Evolutionary conservation across 1,139 yeast genomes (phyloP), one percentile per base, ranked within the genome.

Genomic region (Pichia sp.): DNA sequence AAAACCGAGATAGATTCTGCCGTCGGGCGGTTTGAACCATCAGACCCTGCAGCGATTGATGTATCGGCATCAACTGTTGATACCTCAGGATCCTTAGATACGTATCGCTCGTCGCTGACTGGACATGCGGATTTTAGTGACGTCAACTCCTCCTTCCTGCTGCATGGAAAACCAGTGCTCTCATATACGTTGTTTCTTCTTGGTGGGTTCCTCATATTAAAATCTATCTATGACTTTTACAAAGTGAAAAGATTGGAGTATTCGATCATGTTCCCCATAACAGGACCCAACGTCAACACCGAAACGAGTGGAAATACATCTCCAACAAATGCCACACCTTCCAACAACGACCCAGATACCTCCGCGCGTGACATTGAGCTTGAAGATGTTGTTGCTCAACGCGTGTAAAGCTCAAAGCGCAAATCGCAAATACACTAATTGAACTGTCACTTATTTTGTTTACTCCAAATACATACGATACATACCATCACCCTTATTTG

Each of bases 161-260:
- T 38, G 6, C 29, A 31, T 10, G 47, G 46, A 18, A 62, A 68
- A n/a, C 74, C 72, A 8, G 61, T 66, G 43, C 44, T 67, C 52
- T 78, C 87, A 2, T 72, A 73, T 44, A 70, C 72, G 1, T 62
- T 83, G 29, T 74, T 84, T 47, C 69, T 77, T 3, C 64, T 83
- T 38, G 98, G 97, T 1, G 55, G 72, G 5, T 67, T 81, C 39
- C 66, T 88, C 18, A 62, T 82, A 13, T 42, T 76, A 18, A 84
- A 81, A 54, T 76, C 95, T 9, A 48, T 82, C 17, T 63, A 71
- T 35, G 94, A 84, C 56, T 91, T 77, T 56, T 67, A 70, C 47
- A 67, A 77, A 45, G 94, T 91, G n/a, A 77, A 83, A 53, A 73
- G 73, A 49, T 77, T 79, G 74, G 96, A 88, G 55, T 63, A 58